phyloP scores from a whole-genome alignment of 495 filamentous ascomycete genomes.

The Letharia lupina region DNA sequence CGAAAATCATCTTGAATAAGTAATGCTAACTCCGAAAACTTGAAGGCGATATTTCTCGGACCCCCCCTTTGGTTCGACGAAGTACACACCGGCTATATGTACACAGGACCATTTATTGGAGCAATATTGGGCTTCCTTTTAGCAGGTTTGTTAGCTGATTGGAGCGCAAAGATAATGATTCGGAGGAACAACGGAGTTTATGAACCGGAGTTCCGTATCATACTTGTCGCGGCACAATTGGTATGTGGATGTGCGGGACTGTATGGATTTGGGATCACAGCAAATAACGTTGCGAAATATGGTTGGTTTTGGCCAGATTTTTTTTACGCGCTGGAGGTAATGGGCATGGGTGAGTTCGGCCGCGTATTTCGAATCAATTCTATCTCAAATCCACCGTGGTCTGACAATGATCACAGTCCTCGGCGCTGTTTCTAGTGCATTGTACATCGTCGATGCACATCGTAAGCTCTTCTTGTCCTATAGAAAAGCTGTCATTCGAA shows the following conservation, averaged over 20 bases:
- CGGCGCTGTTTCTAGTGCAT: slow-evolving; percentile 71
- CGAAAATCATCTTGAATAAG: neutral
- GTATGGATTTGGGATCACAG: slow-evolving; percentile 73
- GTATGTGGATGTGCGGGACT: slow-evolving; percentile 70
- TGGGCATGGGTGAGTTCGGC: slow-evolving; percentile 54
- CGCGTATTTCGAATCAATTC: too few species aligned
- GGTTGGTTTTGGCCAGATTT: slow-evolving; percentile 65
- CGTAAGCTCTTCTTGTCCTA: slow-evolving; percentile 41
- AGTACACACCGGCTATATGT: slow-evolving; percentile 78
- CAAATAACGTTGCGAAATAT: slow-evolving; percentile 49
- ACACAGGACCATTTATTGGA: slow-evolving; percentile 78
- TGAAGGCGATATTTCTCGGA: slow-evolving; percentile 59
- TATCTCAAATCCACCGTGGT: too few species aligned
- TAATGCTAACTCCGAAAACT: neutral
- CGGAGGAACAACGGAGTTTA: slow-evolving; percentile 69
- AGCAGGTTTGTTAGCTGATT: slow-evolving; percentile 67
- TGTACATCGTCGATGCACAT: slow-evolving; percentile 95
- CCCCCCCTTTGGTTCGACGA: slow-evolving; percentile 76
- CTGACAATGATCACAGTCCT: slow-evolving; percentile 37
- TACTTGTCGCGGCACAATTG: slow-evolving; percentile 73
- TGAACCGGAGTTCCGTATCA: slow-evolving; percentile 82
- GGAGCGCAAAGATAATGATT: slow-evolving; percentile 60
- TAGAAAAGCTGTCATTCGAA: neutral
- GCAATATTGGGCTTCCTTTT: slow-evolving; percentile 68
- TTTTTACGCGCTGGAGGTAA: slow-evolving; percentile 68